Evolutionary conservation across 192 early-diverging fungal species (phyloP), one percentile per base, ranked within the genome.

Genomic region (Coemansia sp.): DNA sequence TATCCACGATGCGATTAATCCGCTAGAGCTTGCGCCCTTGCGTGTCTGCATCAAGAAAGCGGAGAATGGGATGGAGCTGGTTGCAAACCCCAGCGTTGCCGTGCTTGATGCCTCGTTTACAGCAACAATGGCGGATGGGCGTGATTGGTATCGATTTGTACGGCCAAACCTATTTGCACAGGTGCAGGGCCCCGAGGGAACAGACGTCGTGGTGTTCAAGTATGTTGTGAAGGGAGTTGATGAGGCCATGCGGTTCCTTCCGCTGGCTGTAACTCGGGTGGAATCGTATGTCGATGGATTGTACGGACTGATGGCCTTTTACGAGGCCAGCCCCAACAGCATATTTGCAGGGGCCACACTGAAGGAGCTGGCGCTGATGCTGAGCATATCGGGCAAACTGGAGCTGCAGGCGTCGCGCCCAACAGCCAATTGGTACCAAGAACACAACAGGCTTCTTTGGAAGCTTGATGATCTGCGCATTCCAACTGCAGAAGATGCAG

Each of bases 101-200:
- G 67, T 73, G 41, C 65, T 73, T n/a, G 80, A 82, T 48, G 41
- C 74, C 0, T 74, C 80, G 19, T 40, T 69, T 61, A 73, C 78
- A 3, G 60, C 72, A 11, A 16, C 67, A 3, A 61, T 65, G 60
- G 63, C 9, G n/a, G 77, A 72, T 22, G 66, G 70, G 0, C 59
- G 71, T 54, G 71, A 76, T 65, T 77, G 79, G 79, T 82, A 70
- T 66, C 74, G 79, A 41, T 82, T 82, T 62, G 74, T 82, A 63
- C 74, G 79, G 41, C 79, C 79, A 10, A 72, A 82, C 41, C 59
- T 82, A 51, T 82, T 82, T 72, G 74, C 79, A 4, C 65, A 71
- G 19, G 65, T 65, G 9, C 39, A 37, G 8, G 78, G 32, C 13
- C 57, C 62, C 6, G 26, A 36, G 32, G 65, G 61, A n/a, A 16